These are phyloP conservation scores for Pythium grandisporangium DNA, from an alignment of 352 stramenopile species.

Conservation along the genomic window DNA sequence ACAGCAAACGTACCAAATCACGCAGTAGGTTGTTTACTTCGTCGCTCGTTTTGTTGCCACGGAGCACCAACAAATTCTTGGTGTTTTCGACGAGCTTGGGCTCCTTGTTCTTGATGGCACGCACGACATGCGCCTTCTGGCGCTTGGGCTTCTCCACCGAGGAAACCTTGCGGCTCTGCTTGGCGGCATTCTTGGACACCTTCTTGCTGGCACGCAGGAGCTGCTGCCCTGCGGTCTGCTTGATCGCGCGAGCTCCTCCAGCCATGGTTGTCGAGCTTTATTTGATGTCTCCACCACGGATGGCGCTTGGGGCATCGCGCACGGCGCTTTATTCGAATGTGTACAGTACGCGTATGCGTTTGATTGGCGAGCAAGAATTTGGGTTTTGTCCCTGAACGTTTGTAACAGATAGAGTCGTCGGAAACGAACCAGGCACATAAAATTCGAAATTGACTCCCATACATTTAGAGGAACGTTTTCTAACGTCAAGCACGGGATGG, in stretches of 20 bases:
- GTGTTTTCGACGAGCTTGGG: slow-evolving; percentile 90
- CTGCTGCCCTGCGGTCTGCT: slow-evolving; percentile 61
- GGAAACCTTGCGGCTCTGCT: slow-evolving; percentile 66
- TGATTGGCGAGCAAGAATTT: slow-evolving; percentile 22
- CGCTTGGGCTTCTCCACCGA: slow-evolving; percentile 69
- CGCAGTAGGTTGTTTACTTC: slow-evolving; percentile 72
- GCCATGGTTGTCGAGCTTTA: slow-evolving; percentile 37
- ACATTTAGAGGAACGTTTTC: too few species aligned
- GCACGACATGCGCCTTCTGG: slow-evolving; percentile 70
- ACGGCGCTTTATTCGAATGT: slow-evolving; percentile 6
- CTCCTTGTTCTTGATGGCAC: slow-evolving; percentile 83
- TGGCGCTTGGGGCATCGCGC: too few species aligned
- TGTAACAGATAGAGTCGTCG: too few species aligned
- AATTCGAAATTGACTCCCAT: too few species aligned
- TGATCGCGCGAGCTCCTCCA: slow-evolving; percentile 55
- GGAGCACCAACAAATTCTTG: slow-evolving; percentile 85
- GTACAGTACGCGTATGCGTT: slow-evolving; percentile 9
- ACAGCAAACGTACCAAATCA: slow-evolving; percentile 44
- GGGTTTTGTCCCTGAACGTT: too few species aligned
- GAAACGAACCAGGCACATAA: too few species aligned
- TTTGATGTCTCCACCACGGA: too few species aligned
- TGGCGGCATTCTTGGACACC: slow-evolving; percentile 51
- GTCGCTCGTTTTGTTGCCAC: slow-evolving; percentile 86
- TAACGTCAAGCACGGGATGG: too few species aligned
- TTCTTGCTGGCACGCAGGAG: slow-evolving; percentile 54